A percentile compares a stretch with the other conserved stretches of the same genome.
These are phyloP conservation scores for Phytophthora pseudosyringae DNA, from an alignment of 352 stramenopile species.

Conservation along the genomic window DNA sequence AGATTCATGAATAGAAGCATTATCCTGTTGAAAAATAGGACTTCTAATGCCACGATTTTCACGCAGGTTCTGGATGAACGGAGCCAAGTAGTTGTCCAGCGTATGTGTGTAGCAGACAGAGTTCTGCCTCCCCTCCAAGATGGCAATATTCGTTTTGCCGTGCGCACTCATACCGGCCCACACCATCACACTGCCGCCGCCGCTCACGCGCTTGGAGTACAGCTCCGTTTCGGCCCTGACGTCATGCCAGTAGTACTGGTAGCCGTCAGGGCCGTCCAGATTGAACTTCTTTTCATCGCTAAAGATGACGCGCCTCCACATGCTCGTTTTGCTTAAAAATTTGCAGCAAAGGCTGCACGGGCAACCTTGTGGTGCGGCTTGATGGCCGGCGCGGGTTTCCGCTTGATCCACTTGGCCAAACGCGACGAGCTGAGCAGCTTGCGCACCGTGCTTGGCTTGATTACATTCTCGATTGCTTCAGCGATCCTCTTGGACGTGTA, in stretches of 20 bases:
- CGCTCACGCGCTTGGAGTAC: too few species aligned
- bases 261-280: too few species aligned
- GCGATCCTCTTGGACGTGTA: too few species aligned
- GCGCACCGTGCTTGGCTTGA: too few species aligned
- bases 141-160: too few species aligned
- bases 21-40: constrained; percentile 2
- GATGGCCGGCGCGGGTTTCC: neutral
- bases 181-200: too few species aligned
- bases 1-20: constrained; percentile 1
- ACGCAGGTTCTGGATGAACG: neutral
- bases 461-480: too few species aligned
- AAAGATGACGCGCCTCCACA: neutral
- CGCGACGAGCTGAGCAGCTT: too few species aligned
- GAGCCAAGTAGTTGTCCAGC: neutral
- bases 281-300: too few species aligned
- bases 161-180: too few species aligned
- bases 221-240: too few species aligned
- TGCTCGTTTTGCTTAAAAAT: neutral
- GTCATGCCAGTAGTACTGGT: too few species aligned
- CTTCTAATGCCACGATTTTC: neutral
- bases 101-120: neutral
- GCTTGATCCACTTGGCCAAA: neutral
- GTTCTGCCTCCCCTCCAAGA: neutral
- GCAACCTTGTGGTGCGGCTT: neutral
- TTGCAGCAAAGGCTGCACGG: neutral